Base-by-base conservation (phyloP, 148 eudicot genomes). In the Cornus florida region DNA sequence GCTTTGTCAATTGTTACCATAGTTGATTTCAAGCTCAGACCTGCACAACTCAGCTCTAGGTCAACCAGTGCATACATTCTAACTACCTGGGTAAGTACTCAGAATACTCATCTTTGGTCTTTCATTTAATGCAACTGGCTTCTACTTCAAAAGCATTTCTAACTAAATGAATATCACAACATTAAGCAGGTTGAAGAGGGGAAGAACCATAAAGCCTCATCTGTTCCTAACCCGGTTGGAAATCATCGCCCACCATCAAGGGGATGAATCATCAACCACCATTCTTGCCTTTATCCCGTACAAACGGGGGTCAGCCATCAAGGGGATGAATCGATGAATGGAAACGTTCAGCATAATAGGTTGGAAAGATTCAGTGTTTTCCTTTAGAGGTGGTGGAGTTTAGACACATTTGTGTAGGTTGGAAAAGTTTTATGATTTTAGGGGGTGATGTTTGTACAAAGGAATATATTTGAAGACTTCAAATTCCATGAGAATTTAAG, bases 141-240 rank as follows among this genome's bases (percentile, higher is more conserved):
- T 78, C 41, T 84, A 62, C 38, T 32, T 31, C 38, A 73, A 17
- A 13, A 39, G 28, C 64, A 67, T 23, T 50, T 33, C 69, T 75
- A 77, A 68, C 73, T 62, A 43, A 48, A 72, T 67, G 72, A 48
- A 81, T 17, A 33, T 24, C 73, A 73, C 13, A 7, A 76, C 50
- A 46, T 73, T 48, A 11, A 67, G 84, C 86, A 88, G 92, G 90
- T 46, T 75, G 76, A 85, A 74, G 79, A 71, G 78, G 75, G 85
- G 82, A 87, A 78, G 77, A 39, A 82, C 66, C 85, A 79, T 12
- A 89, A 90, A 80, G 78, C 80, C 13, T 88, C 94, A 74, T 90
- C 92, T 23, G 89, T 90, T 75, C 92, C 91, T 10, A 90, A 91
- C 82, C 94, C 94, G 28, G 84, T 73, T 6, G 92, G 91, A 77